Evolutionary conservation across 176 grass and related monocot species (phyloP), one percentile per base, ranked within the genome.

Genomic region (Hsuehochloa calcarea): DNA sequence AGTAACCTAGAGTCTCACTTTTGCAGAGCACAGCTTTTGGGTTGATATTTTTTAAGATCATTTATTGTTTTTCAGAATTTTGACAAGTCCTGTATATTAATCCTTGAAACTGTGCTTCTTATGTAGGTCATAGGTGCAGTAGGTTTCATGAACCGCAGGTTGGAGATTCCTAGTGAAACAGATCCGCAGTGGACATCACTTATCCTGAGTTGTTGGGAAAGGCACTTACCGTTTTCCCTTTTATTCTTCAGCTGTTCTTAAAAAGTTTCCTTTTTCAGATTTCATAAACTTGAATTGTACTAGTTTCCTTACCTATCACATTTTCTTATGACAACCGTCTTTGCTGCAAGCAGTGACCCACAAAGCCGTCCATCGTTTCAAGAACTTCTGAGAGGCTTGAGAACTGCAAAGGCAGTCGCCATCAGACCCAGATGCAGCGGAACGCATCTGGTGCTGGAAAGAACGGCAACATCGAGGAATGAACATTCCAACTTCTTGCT

Each of bases 151-250:
- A 88, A 99, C 70, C 93, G 94, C 52, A 89, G 93, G 68, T 75
- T 96, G 92, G 97, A 99, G 59, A 84, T 99, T 62, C 93, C 97
- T 3, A 85, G 9, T 66, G 91, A 96, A 66, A 67, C 88, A 54
- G 97, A 99, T 85, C 88, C 91, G 29, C 90, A 92, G 69, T 99
- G 97, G 97, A 84, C 82, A 72, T 91, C 93, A 44, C 88, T 99
- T 75, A 86, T 99, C 29, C 66, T 91, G 65, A 99, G 90, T 84
- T 99, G 97, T 67, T 99, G 97, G 97, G 92, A 96, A 70, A 99
- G 82, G 96, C 96, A 74, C 27, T 52, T 76, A 4, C 19, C 70
- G 3, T 8, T 54, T n/a, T 27, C 47, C 26, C 16, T 67, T 43
- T 83, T 37, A 75, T 70, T 78, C 14, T 34, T 34, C 31, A n/a